Evolutionary conservation across 73 alveolate genomes (phyloP).

Genomic region (Paramecium sexaurelia): DNA sequence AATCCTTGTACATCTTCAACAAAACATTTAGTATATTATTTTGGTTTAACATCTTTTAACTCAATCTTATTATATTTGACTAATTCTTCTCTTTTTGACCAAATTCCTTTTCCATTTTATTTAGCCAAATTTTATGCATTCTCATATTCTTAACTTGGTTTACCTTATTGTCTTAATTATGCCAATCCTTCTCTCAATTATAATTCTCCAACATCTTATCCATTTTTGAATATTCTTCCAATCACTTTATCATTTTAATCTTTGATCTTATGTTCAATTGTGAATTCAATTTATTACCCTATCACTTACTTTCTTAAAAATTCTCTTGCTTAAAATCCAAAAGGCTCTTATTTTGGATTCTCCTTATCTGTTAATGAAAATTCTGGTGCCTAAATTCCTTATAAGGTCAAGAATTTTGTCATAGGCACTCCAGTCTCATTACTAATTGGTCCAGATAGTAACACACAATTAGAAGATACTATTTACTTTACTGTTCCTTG

Average conservation of each 20-base stretch:
- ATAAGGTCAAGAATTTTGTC: constrained; percentile 9
- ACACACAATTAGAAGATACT: constrained; percentile 35
- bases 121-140: constrained; percentile 1
- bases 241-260: constrained; percentile 52
- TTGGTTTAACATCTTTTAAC: neutral
- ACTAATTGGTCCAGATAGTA: constrained; percentile 27
- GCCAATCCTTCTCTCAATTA: constrained; percentile 40
- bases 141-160: neutral
- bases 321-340: constrained; percentile 75
- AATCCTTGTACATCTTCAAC: constrained; percentile 52
- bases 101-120: constrained; percentile 1
- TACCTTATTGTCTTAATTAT: neutral
- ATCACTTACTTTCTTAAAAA: constrained; percentile 72
- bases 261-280: constrained; percentile 65
- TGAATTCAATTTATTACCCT: constrained; percentile 74
- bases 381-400: constrained; percentile 53
- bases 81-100: neutral
- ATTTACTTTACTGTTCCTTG: constrained; percentile 33
- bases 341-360: constrained; percentile 75
- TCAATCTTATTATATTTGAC: constrained; percentile 32
- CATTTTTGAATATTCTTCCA: constrained; percentile 56
- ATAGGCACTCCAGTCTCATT: constrained; percentile 33
- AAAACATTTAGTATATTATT: neutral
- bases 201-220: constrained; percentile 38
- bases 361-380: constrained; percentile 48